phyloP scores from a whole-genome alignment of 148 eudicot genomes.

The Gaultheria prostrata region DNA sequence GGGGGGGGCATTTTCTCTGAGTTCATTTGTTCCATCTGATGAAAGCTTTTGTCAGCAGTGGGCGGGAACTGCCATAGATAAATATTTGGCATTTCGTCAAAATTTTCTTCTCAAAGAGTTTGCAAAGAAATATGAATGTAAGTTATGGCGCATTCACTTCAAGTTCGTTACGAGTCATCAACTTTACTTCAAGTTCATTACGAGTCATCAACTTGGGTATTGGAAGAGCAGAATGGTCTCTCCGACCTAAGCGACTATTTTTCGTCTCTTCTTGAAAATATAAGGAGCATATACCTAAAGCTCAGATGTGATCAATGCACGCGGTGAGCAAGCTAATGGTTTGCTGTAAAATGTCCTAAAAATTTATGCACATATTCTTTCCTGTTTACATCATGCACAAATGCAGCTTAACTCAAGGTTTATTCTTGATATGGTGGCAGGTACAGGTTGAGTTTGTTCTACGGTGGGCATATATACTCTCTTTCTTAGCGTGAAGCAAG shows the following conservation, averaged over 20 bases:
- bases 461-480: background rate
- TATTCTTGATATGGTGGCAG: background rate
- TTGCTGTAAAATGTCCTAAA: background rate
- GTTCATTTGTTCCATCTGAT: constrained; percentile 84
- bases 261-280: background rate
- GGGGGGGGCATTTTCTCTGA: constrained; percentile 92
- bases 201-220: background rate
- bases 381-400: background rate
- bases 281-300: background rate
- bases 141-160: constrained; percentile 16
- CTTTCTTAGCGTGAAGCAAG: background rate
- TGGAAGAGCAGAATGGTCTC: constrained; percentile 4
- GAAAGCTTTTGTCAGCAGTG: constrained; percentile 85
- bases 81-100: constrained; percentile 82
- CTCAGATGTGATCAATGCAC: background rate
- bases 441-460: constrained; percentile 3
- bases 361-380: background rate
- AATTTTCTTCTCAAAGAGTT: constrained; percentile 68
- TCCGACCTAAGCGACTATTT: background rate
- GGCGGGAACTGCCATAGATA: constrained; percentile 83
- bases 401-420: background rate
- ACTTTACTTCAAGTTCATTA: background rate
- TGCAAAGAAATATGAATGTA: constrained; percentile 69
- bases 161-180: background rate
- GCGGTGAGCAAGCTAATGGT: background rate